phyloP scores from a whole-genome alignment of 2,329 filamentous ascomycete species.

The Beauveria varroae region DNA sequence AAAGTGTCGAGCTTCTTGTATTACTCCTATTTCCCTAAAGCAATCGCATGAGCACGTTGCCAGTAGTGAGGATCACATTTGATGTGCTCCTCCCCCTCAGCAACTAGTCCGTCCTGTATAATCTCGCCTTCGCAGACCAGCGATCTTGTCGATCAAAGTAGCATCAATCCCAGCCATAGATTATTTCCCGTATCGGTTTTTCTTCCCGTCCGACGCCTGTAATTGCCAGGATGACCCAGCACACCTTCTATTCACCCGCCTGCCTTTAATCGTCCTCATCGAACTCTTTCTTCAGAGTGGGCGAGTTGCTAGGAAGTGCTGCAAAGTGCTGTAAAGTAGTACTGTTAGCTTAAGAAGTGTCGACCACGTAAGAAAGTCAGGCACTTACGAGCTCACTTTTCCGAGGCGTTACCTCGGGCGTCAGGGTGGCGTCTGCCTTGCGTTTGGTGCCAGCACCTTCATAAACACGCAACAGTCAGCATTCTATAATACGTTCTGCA shows the following conservation, averaged over 20 bases:
- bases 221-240: too few species aligned
- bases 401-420: background rate
- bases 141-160: background rate
- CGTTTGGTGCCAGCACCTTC: background rate
- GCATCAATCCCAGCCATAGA: background rate
- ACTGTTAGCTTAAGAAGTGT: background rate
- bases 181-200: background rate
- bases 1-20: background rate
- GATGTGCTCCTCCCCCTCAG: background rate
- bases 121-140: background rate
- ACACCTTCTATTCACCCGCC: background rate
- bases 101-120: background rate
- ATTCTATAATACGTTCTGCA: background rate
- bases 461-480: background rate
- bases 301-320: background rate
- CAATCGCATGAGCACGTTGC: background rate
- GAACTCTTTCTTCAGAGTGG: background rate
- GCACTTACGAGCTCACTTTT: conserved; percentile 7
- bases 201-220: background rate
- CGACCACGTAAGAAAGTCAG: too few species aligned
- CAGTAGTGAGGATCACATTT: background rate
- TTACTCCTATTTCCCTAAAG: background rate
- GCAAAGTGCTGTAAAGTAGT: background rate
- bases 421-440: background rate
- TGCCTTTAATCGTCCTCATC: background rate